Evolutionary conservation across 345 rosid genomes (phyloP).

Genomic region (Heritiera littoralis): DNA sequence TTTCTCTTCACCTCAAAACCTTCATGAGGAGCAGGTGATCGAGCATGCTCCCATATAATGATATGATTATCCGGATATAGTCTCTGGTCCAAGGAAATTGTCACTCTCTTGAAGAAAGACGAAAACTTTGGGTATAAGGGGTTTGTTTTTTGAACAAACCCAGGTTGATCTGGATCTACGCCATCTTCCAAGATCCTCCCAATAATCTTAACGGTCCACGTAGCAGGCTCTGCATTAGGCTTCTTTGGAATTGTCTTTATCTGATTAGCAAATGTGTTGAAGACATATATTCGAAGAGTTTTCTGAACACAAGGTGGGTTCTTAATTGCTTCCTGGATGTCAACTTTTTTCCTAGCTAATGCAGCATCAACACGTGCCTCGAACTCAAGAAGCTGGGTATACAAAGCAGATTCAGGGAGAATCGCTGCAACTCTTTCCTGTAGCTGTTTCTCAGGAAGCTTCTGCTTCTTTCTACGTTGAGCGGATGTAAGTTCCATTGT

Average conservation of each 20-base stretch:
- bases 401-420: slow-evolving; percentile 92
- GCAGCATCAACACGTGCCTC: slow-evolving; percentile 95
- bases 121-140: slow-evolving; percentile 82
- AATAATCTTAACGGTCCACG: slow-evolving; percentile 89
- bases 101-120: slow-evolving; percentile 86
- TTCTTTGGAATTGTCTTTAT: slow-evolving; percentile 72
- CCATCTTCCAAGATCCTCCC: slow-evolving; percentile 98
- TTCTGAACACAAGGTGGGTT: slow-evolving; percentile 89
- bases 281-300: slow-evolving; percentile 86
- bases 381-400: slow-evolving; percentile 96
- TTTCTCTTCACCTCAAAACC: slow-evolving; percentile 98
- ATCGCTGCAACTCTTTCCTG: slow-evolving; percentile 93
- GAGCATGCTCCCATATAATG: slow-evolving; percentile 88
- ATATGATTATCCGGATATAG: slow-evolving; percentile 83
- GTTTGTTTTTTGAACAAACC: slow-evolving; percentile 68
- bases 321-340: slow-evolving; percentile 95
- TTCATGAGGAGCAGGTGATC: slow-evolving; percentile 89
- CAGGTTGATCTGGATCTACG: slow-evolving; percentile 89
- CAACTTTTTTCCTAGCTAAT: slow-evolving; percentile 81
- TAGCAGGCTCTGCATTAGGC: slow-evolving; percentile 87
- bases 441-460: slow-evolving; percentile 86
- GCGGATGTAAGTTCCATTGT: slow-evolving; percentile 78
- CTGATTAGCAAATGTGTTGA: slow-evolving; percentile 89
- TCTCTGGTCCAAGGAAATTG: slow-evolving; percentile 86
- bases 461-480: slow-evolving; percentile 87